Percentiles rank a stretch among this genome's conserved stretches.
These are phyloP conservation scores for Metahyphopichia silvanorum DNA, from an alignment of 805 yeast genomes.

Conservation along the genomic window DNA sequence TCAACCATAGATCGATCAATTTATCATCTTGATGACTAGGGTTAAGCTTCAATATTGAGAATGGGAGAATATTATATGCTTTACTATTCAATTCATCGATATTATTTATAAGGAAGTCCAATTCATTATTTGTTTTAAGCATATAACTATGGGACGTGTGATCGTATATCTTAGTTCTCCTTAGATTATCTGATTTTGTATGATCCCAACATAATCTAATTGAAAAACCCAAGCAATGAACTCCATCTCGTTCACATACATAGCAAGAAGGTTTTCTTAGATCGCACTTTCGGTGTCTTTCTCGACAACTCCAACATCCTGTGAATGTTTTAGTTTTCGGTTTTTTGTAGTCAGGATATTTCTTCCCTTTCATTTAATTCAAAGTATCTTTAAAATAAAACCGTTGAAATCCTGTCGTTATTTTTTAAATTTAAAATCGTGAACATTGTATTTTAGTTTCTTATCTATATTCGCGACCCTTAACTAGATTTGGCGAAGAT, in stretches of 20 bases:
- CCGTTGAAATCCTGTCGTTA: no score
- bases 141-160: background rate
- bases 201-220: constrained; percentile 3
- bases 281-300: constrained; percentile 2
- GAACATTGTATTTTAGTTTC: no score
- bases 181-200: constrained; percentile 1
- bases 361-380: no score
- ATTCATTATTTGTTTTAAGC: background rate
- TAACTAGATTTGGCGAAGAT: background rate
- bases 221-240: constrained; percentile 1
- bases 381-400: no score
- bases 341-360: no score
- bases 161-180: constrained; percentile 1
- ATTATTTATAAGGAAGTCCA: background rate
- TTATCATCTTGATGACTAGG: background rate
- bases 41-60: constrained; percentile 1
- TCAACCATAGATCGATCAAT: constrained; percentile 1
- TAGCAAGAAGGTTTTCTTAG: constrained; percentile 2
- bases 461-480: constrained; percentile 1
- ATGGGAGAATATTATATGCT: background rate
- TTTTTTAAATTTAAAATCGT: no score
- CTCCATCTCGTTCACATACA: constrained; percentile 1
- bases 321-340: constrained; percentile 3
- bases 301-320: constrained; percentile 3
- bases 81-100: background rate